Evolutionary conservation across 2,329 filamentous ascomycete genomes (phyloP).

Genomic region (Trichothecium sympodiale): DNA sequence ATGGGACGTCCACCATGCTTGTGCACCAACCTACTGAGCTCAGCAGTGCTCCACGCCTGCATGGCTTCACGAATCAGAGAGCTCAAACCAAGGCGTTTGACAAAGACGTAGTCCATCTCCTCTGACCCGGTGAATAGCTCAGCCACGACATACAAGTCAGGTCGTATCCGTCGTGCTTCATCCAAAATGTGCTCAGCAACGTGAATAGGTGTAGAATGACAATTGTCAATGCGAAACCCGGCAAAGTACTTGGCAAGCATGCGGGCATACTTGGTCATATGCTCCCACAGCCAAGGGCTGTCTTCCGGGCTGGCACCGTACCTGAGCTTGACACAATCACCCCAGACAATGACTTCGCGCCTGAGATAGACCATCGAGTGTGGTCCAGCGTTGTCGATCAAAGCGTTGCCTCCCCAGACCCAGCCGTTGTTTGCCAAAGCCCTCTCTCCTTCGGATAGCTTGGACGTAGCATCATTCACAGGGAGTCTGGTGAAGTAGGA

Average conservation of each 20-base stretch:
- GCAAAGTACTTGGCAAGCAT: constrained; percentile 91
- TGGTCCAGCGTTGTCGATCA: constrained; percentile 86
- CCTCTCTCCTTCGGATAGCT: constrained; percentile 65
- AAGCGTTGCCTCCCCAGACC: constrained; percentile 95
- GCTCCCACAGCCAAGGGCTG: constrained; percentile 89
- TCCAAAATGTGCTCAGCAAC: constrained; percentile 94
- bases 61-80: constrained; percentile 93
- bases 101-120: constrained; percentile 91
- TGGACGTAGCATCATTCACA: constrained; percentile 62
- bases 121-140: constrained; percentile 95
- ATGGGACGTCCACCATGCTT: constrained; percentile 88
- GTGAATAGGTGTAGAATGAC: constrained; percentile 88
- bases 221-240: constrained; percentile 95
- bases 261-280: constrained; percentile 87
- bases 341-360: constrained; percentile 95
- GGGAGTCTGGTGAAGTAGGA: constrained; percentile 89
- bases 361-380: constrained; percentile 88
- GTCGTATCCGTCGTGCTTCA: constrained; percentile 77
- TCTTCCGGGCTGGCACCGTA: constrained; percentile 75
- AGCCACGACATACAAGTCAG: constrained; percentile 83
- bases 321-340: constrained; percentile 92
- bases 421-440: constrained; percentile 93
- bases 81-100: constrained; percentile 82
- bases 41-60: constrained; percentile 94
- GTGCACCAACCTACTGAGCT: constrained; percentile 87